Evolutionary conservation across 805 yeast species (phyloP), one percentile per base, ranked within the genome.

Genomic region (Lachancea dasiensis): DNA sequence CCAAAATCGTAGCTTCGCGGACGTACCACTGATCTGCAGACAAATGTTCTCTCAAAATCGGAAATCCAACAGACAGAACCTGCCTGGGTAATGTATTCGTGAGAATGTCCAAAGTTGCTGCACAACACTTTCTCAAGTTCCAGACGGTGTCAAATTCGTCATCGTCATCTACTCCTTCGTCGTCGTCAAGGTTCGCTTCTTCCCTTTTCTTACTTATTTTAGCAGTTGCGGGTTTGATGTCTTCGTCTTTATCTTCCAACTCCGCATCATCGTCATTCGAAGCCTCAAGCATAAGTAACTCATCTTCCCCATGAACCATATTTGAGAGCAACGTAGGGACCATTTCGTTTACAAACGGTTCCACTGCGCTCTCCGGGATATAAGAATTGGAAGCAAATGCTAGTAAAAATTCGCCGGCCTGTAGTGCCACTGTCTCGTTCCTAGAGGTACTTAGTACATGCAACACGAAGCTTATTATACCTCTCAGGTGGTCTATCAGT

Each of bases 101-200:
- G 39, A 92, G 63, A 1, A 81, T 73, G 56, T 92, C 98, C 29
- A 92, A 68, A 0, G 97, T 82, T 3, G 97, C 92, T 3, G 97
- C 97, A 4, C 95, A 72, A 60, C 97, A 90, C 62, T 90, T 90
- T 53, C 98, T 73, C 41, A 92, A 63, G 51, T 80, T 86, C 98
- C 98, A 92, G 50, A 79, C 86, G 24, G 79, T 76, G 31, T 78
- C 70, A 25, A 73, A 78, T 39, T 72, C 80, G 34, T 72, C 82
- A 8, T 79, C 92, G 21, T 78, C 90, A 18, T 76, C 86, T 11
- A 75, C 85, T 10, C 73, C 81, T 20, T 71, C 79, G 28, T 75
- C 79, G 11, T 72, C 78, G 20, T 71, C 79, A 27, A 73, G 79
- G 10, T 71, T 77, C 7, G 72, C 77, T 16, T 63, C 69, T 13